Base-by-base conservation (phyloP, 768 basidiomycete genomes). In the Boletus subcaerulescens region DNA sequence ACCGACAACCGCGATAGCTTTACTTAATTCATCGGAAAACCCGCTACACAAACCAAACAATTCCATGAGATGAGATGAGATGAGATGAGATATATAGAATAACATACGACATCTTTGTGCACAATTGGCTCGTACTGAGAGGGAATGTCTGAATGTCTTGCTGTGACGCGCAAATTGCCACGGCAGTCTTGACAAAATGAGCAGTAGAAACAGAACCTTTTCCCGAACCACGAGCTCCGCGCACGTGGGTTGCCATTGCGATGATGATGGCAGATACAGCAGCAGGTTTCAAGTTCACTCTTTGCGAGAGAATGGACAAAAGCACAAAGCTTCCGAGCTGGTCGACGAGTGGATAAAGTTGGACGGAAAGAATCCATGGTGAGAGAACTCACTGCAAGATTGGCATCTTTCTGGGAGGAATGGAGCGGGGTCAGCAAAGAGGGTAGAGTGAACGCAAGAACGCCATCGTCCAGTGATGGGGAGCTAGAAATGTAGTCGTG, bases 281-380 rank as follows among this genome's bases (percentile, higher is more conserved):
- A 18, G 80, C 65, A 1, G 81, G 60, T 1, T 82, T 76, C 33
- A 95, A 63, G 13, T 76, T 74, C 48, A 81, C 81, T 70, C 84
- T 86, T 58, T 84, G 83, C 0, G 89, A 83, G 22, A 95, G 76
- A 0, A 84, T 77, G 1, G 85, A 81, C 1, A 94, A 73, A 10
- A 94, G 76, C 53, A 93, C 79, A 62, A 87, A 89, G 60, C 81
- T 83, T 43, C 84, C 87, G 13, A 94, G 77, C 89, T 89, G 55
- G 12, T 43, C 11, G 15, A 31, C 13, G 15, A 13, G 39, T 40
- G 24, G 0, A n/a, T 52, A 31, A 59, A 31, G 44, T 24, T 47
- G 20, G 20, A 26, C 13, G 11, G 36, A 53, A 47, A 41, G n/a
- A 46, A 11, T 4, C 0, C 3, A n/a, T 4, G 1, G 12, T 8